phyloP scores from a whole-genome alignment of 495 filamentous ascomycete species.

The Antarctomyces pellizariae region DNA sequence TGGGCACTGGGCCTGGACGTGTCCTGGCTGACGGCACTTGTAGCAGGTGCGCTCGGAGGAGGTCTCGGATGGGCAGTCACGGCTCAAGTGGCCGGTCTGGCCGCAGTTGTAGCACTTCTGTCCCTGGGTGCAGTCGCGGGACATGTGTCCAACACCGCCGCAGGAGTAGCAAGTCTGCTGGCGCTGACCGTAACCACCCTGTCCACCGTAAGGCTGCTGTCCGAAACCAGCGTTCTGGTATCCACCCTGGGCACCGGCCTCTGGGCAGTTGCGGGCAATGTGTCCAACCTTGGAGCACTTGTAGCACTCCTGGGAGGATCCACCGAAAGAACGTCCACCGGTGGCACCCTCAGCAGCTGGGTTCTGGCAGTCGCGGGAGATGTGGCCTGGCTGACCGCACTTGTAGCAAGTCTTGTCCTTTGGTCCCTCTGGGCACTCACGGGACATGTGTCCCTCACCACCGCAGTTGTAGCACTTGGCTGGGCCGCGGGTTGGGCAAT shows the following conservation, averaged over 20 bases:
- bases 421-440: constrained; percentile 70
- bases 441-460: constrained; percentile 78
- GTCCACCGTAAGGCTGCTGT: constrained; percentile 25
- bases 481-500: constrained; percentile 83
- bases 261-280: constrained; percentile 87
- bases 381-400: constrained; percentile 69
- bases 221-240: constrained; percentile 18
- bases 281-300: constrained; percentile 96
- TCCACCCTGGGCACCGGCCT: constrained; percentile 26
- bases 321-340: constrained; percentile 19
- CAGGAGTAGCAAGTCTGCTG: constrained; percentile 89
- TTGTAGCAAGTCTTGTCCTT: constrained; percentile 97
- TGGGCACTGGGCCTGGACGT: constrained; percentile 69
- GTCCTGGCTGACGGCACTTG: constrained; percentile 95
- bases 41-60: constrained; percentile 90
- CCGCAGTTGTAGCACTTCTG: constrained; percentile 99
- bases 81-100: constrained; percentile 78
- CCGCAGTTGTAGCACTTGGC: constrained; percentile 84
- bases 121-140: constrained; percentile 90
- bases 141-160: constrained; percentile 91
- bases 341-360: constrained; percentile 25
- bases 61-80: constrained; percentile 83
- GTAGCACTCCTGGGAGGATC: constrained; percentile 53
- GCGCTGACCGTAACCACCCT: constrained; percentile 24
- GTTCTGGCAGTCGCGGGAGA: constrained; percentile 76